These are phyloP conservation scores for Pistacia vera DNA, from an alignment of 345 rosid species.

Conservation along the genomic window DNA sequence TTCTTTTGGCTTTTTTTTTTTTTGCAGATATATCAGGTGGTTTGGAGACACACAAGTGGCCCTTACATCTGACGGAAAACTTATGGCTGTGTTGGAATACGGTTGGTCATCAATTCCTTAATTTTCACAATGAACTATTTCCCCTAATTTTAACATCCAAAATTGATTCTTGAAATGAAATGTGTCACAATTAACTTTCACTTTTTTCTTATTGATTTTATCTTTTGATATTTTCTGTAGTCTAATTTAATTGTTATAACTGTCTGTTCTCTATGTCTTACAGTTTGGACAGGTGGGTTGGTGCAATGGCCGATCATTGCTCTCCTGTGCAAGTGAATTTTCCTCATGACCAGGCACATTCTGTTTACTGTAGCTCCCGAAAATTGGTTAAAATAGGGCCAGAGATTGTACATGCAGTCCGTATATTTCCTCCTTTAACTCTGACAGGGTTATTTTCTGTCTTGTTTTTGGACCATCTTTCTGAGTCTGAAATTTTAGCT, in stretches of 20 bases:
- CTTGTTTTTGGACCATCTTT: neutral
- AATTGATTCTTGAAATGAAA: neutral
- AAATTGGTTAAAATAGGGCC: slow-evolving; percentile 31
- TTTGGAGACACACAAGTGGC: slow-evolving; percentile 99
- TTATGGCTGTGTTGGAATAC: slow-evolving; percentile 99
- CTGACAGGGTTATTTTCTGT: slow-evolving; percentile 13
- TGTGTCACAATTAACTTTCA: neutral
- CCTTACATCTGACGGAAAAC: slow-evolving; percentile 75
- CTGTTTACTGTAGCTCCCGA: slow-evolving; percentile 31
- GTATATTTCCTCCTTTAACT: slow-evolving; percentile 23
- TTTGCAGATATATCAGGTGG: slow-evolving; percentile 90
- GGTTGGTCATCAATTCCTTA: slow-evolving; percentile 42
- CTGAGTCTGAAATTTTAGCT: slow-evolving; percentile 12
- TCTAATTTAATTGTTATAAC: neutral
- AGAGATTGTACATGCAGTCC: slow-evolving; percentile 29
- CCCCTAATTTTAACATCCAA: neutral
- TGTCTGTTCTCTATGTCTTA: slow-evolving; percentile 26
- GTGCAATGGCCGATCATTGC: slow-evolving; percentile 71
- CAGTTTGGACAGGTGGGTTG: slow-evolving; percentile 99
- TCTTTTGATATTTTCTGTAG: neutral
- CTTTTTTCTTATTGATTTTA: no score
- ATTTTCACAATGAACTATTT: slow-evolving; percentile 8
- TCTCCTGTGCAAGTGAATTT: slow-evolving; percentile 82
- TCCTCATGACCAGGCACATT: slow-evolving; percentile 80
- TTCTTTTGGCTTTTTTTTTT: slow-evolving; percentile 4